These are phyloP conservation scores for Piedraia hortae DNA, from an alignment of 2,329 filamentous ascomycete genomes.

Conservation along the genomic window DNA sequence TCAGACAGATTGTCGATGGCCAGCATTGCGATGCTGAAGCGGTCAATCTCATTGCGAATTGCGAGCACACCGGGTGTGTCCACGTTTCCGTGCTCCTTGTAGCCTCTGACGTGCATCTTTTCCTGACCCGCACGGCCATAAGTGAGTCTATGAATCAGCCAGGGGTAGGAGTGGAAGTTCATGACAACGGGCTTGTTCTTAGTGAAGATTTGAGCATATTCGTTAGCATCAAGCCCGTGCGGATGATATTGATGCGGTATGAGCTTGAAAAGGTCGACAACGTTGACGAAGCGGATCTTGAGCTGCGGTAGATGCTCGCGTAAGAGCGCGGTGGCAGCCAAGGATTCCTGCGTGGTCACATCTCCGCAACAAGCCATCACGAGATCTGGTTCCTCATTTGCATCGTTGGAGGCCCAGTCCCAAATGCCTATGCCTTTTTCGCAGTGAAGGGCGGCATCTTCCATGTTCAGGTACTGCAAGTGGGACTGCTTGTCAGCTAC, in stretches of 20 bases:
- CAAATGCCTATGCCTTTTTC: conserved; percentile 56
- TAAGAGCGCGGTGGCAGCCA: conserved; percentile 47
- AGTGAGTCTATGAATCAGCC: conserved; percentile 48
- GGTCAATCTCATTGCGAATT: conserved; percentile 50
- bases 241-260: conserved; percentile 43
- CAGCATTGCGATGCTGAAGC: conserved; percentile 49
- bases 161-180: conserved; percentile 67
- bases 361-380: conserved; percentile 56
- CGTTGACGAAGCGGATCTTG: conserved; percentile 55
- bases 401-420: conserved; percentile 48
- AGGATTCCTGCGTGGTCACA: conserved; percentile 42
- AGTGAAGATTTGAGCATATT: conserved; percentile 46
- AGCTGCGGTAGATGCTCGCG: conserved; percentile 43
- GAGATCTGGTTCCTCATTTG: conserved; percentile 38
- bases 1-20: conserved; percentile 39
- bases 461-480: conserved; percentile 47
- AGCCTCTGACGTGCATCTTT: conserved; percentile 48
- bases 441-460: conserved; percentile 46
- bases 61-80: conserved; percentile 56
- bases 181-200: conserved; percentile 46
- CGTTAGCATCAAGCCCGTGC: conserved; percentile 37
- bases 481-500: conserved; percentile 60
- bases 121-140: conserved; percentile 43
- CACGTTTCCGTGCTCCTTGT: conserved; percentile 64
- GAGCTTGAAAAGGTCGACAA: conserved; percentile 56